Conservation (phyloP, 768 basidiomycete genomes). For the Mrakia frigida region DNA sequence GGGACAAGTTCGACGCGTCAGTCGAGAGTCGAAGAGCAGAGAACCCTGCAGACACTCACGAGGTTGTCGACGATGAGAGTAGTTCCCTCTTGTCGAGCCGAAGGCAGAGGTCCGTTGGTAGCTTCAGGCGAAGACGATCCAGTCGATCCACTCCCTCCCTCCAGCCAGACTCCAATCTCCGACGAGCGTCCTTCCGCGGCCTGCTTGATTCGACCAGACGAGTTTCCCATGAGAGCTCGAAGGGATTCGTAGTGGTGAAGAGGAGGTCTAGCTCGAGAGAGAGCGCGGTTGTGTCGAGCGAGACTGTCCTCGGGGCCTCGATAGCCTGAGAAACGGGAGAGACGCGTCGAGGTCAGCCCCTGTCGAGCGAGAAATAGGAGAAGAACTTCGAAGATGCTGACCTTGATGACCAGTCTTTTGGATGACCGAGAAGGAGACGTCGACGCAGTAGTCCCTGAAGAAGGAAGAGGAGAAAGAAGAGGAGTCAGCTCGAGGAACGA, state of each 20-base stretch:
- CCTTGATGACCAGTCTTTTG: constrained; percentile 23
- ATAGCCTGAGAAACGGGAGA: neutral
- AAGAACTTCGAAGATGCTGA: neutral
- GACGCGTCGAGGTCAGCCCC: neutral
- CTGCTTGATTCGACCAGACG: constrained; percentile 4
- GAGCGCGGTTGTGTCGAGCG: constrained; percentile 11
- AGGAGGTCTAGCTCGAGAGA: constrained; percentile 25
- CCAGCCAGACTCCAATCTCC: neutral
- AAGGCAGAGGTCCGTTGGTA: no score
- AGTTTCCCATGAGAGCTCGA: constrained; percentile 12
- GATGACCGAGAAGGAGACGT: constrained; percentile 27
- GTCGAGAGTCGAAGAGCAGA: no score
- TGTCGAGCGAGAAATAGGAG: neutral
- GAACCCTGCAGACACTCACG: neutral
- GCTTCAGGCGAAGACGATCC: neutral
- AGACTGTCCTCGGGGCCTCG: constrained; percentile 9
- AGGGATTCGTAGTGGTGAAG: constrained; percentile 21
- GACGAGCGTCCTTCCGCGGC: neutral
- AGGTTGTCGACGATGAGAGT: constrained; percentile 27
- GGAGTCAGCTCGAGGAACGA: neutral
- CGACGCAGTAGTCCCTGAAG: constrained; percentile 20
- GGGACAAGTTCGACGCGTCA: neutral
- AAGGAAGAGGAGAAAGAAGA: neutral
- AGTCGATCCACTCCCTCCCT: neutral
- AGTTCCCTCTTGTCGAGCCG: neutral